A percentile compares a stretch with the other conserved stretches of the same genome.
These are phyloP conservation scores for Suhomyces taliae DNA, from an alignment of 1,139 yeast genomes.

Conservation along the genomic window DNA sequence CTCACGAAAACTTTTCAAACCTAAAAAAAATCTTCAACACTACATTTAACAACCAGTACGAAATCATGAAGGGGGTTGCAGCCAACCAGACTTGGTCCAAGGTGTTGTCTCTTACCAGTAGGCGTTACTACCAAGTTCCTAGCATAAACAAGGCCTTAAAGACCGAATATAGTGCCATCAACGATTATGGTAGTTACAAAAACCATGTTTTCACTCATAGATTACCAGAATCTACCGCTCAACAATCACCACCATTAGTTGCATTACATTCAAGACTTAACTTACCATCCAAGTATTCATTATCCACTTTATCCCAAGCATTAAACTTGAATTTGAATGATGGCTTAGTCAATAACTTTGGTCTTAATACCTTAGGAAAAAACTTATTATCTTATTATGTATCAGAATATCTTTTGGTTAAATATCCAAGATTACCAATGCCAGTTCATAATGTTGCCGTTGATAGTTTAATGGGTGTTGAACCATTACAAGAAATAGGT, in stretches of 20 bases:
- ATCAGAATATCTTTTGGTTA: slow-evolving; percentile 67
- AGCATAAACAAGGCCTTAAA: slow-evolving; percentile 22
- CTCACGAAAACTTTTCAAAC: slow-evolving; percentile 9
- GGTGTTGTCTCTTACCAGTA: slow-evolving; percentile 8
- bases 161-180: slow-evolving; percentile 31
- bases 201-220: slow-evolving; percentile 47
- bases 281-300: slow-evolving; percentile 55
- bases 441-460: slow-evolving; percentile 73
- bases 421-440: slow-evolving; percentile 88
- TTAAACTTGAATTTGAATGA: slow-evolving; percentile 48
- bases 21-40: slow-evolving; percentile 6
- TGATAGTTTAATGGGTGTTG: slow-evolving; percentile 68
- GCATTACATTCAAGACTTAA: slow-evolving; percentile 80
- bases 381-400: slow-evolving; percentile 74
- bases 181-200: slow-evolving; percentile 44
- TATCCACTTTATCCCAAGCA: slow-evolving; percentile 76
- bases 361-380: slow-evolving; percentile 81
- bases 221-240: slow-evolving; percentile 50
- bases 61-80: slow-evolving; percentile 9
- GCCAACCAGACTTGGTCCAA: slow-evolving; percentile 10
- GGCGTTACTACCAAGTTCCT: slow-evolving; percentile 25
- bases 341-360: slow-evolving; percentile 69
- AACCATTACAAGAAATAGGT: slow-evolving; percentile 65
- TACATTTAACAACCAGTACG: neutral
- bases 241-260: slow-evolving; percentile 66